Evolutionary conservation across 768 basidiomycete genomes (phyloP).

Genomic region (Suillus discolor): DNA sequence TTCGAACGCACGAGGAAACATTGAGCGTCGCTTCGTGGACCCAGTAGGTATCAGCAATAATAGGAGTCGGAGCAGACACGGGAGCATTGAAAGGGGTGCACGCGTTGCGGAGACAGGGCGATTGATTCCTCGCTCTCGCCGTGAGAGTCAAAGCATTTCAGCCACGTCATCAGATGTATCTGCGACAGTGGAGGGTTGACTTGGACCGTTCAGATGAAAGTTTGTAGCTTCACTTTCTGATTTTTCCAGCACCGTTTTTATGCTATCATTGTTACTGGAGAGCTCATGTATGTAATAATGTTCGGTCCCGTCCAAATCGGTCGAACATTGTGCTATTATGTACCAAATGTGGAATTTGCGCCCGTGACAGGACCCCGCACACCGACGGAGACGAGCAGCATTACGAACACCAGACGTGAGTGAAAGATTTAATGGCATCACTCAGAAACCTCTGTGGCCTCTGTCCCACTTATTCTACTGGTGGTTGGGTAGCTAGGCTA

Average conservation of each 20-base stretch:
- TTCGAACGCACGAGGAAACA: slow-evolving; percentile 42
- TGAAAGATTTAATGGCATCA: too few species aligned
- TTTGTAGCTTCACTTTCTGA: neutral
- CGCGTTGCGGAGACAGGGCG: slow-evolving; percentile 72
- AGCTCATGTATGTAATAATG: slow-evolving; percentile 13
- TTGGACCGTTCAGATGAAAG: neutral
- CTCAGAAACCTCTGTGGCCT: too few species aligned
- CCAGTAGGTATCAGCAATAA: slow-evolving; percentile 32
- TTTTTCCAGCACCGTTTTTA: slow-evolving; percentile 1
- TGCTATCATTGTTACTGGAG: slow-evolving; percentile 7
- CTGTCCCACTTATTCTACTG: too few species aligned
- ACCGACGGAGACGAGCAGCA: neutral
- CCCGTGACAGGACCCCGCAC: slow-evolving; percentile 9
- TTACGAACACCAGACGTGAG: too few species aligned
- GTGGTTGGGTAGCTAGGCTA: neutral
- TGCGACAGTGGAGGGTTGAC: slow-evolving; percentile 14
- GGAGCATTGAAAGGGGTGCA: slow-evolving; percentile 63
- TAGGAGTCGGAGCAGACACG: slow-evolving; percentile 50
- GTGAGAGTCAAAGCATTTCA: slow-evolving; percentile 46
- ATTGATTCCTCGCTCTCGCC: slow-evolving; percentile 50
- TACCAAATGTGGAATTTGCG: neutral
- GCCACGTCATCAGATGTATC: slow-evolving; percentile 34
- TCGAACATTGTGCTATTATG: slow-evolving; percentile 13
- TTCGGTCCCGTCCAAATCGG: neutral
- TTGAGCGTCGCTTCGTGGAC: slow-evolving; percentile 33